These are phyloP conservation scores for Rhizopogon sp. DNA, from an alignment of 768 basidiomycete species.

Conservation along the genomic window DNA sequence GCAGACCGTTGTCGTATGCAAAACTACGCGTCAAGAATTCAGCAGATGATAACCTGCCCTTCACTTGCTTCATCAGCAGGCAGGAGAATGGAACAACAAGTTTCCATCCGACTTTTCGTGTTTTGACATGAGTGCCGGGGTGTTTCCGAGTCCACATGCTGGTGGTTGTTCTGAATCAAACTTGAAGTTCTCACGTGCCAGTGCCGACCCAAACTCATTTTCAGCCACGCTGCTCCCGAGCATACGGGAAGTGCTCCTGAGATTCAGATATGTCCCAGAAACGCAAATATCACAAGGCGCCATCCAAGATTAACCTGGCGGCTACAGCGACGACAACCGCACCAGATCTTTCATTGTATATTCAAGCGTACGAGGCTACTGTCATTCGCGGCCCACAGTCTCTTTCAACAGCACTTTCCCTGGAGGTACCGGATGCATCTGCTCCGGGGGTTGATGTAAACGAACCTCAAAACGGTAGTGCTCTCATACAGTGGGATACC, in stretches of 20 bases:
- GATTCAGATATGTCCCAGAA: not conserved
- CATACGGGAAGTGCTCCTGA: not conserved
- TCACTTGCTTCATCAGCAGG: not conserved
- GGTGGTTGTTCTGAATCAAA: too few species aligned
- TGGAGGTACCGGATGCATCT: constrained; percentile 22
- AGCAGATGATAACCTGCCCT: not conserved
- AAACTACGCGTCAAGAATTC: not conserved
- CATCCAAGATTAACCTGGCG: not conserved
- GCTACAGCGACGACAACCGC: not conserved
- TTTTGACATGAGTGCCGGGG: not conserved
- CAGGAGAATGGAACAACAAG: not conserved
- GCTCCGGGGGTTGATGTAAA: constrained; percentile 4
- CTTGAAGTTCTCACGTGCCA: not conserved
- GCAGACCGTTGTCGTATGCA: not conserved
- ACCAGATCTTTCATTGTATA: constrained; percentile 33
- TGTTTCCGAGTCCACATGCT: too few species aligned
- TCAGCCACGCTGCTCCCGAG: not conserved
- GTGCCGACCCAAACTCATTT: not conserved
- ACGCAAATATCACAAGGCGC: not conserved
- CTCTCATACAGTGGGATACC: constrained; percentile 30
- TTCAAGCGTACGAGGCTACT: constrained; percentile 78
- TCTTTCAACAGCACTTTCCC: constrained; percentile 28
- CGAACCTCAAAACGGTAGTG: constrained; percentile 19
- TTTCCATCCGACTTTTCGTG: not conserved
- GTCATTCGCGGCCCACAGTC: constrained; percentile 52